Evolutionary conservation across 805 yeast genomes (phyloP).

Genomic region (Candida caryicola): DNA sequence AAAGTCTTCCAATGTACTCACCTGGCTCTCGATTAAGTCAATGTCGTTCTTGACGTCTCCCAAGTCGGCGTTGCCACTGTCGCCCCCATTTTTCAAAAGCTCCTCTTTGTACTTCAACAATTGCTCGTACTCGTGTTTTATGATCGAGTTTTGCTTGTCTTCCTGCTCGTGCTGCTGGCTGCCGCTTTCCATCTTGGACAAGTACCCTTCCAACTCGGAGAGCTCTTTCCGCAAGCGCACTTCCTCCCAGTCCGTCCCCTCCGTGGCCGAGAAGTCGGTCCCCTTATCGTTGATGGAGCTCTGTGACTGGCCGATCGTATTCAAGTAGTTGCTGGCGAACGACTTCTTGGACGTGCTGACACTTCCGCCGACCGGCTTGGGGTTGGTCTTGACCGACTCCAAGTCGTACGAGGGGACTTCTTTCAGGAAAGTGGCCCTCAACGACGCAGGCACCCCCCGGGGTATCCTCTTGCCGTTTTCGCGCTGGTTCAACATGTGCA

Average conservation of each 20-base stretch:
- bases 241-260: conserved; percentile 92
- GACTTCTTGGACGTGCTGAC: conserved; percentile 18
- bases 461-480: conserved; percentile 84
- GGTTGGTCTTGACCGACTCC: conserved; percentile 17
- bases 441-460: conserved; percentile 87
- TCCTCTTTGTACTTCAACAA: conserved; percentile 72
- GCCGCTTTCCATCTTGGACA: conserved; percentile 46
- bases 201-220: conserved; percentile 66
- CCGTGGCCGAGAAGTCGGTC: conserved; percentile 68
- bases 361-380: neutral
- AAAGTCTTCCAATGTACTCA: conserved; percentile 67
- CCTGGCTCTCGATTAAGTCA: conserved; percentile 73
- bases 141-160: conserved; percentile 22
- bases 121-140: conserved; percentile 72
- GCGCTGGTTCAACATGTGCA: conserved; percentile 89
- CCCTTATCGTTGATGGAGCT: conserved; percentile 42
- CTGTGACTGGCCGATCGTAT: conserved; percentile 53
- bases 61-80: conserved; percentile 32
- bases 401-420: conserved; percentile 73
- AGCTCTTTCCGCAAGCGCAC: conserved; percentile 78
- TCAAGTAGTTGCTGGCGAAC: conserved; percentile 56
- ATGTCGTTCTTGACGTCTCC: conserved; percentile 59
- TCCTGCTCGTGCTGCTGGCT: conserved; percentile 19
- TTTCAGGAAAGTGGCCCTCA: conserved; percentile 88
- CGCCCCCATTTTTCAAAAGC: conserved; percentile 35